phyloP scores from a whole-genome alignment of 129 eudicot genomes.

The Solidago caesia region DNA sequence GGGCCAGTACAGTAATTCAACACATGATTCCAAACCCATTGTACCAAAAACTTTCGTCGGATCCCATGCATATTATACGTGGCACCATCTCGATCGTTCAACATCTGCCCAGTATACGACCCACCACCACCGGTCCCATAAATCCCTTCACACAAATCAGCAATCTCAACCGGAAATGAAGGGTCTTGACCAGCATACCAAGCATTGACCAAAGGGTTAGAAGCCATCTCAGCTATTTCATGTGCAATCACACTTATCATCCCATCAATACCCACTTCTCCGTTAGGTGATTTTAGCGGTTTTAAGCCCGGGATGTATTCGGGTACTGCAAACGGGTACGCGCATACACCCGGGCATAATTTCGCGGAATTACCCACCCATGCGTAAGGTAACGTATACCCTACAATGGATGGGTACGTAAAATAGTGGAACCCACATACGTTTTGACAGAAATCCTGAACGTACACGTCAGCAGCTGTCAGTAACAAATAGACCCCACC shows the following conservation, averaged over 20 bases:
- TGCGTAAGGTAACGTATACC: slow-evolving; percentile 87
- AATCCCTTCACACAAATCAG: slow-evolving; percentile 88
- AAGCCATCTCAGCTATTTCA: slow-evolving; percentile 72
- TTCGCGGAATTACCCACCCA: slow-evolving; percentile 85
- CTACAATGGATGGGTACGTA: slow-evolving; percentile 83
- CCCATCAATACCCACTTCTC: slow-evolving; percentile 74
- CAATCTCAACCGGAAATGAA: slow-evolving; percentile 77
- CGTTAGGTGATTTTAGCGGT: slow-evolving; percentile 71
- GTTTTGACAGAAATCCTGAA: slow-evolving; percentile 71
- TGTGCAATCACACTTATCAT: slow-evolving; percentile 86
- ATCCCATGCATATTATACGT: slow-evolving; percentile 85
- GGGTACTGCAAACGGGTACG: slow-evolving; percentile 84
- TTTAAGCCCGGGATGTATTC: slow-evolving; percentile 59
- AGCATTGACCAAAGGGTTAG: slow-evolving; percentile 78
- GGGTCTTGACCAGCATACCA: slow-evolving; percentile 94
- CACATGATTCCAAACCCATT: slow-evolving; percentile 86
- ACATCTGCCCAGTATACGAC: slow-evolving; percentile 88
- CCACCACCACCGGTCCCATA: slow-evolving; percentile 97
- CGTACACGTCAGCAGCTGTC: slow-evolving; percentile 76
- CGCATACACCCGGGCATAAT: slow-evolving; percentile 74
- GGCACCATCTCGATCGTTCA: slow-evolving; percentile 81
- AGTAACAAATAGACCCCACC: slow-evolving; percentile 71
- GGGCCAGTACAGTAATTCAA: slow-evolving; percentile 88
- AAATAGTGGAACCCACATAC: slow-evolving; percentile 88
- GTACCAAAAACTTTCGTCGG: slow-evolving; percentile 75